A percentile compares a stretch with the other conserved stretches of the same genome.
Evolutionary conservation across 1,284 basidiomycete species (phyloP).

Genomic region (Tilletia horrida): DNA sequence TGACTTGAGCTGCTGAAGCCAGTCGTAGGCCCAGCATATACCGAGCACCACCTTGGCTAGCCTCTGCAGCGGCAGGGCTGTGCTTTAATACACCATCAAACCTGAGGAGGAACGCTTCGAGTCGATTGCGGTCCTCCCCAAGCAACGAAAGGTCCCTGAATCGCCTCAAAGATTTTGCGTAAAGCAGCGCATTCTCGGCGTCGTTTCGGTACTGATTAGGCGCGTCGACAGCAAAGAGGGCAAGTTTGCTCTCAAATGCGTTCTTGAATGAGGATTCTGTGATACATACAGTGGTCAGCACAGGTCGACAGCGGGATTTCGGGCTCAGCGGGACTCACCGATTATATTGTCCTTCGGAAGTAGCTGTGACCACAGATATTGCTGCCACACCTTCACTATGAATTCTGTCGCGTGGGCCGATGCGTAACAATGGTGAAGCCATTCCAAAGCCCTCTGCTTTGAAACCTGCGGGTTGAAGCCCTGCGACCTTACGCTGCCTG

Average conservation of each 20-base stretch:
- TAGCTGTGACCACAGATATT: not conserved
- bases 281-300: not conserved
- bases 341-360: not conserved
- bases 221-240: slow-evolving; percentile 11
- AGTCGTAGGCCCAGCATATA: slow-evolving; percentile 3
- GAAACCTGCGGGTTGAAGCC: not conserved
- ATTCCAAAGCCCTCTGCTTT: not conserved
- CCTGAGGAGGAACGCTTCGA: not conserved
- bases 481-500: too few species aligned
- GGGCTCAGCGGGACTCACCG: not conserved
- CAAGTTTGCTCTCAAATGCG: not conserved
- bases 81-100: too few species aligned
- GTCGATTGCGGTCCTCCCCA: not conserved
- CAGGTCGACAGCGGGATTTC: not conserved
- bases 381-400: not conserved
- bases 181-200: not conserved
- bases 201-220: slow-evolving; percentile 10
- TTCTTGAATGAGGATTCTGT: not conserved
- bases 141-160: too few species aligned
- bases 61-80: not conserved
- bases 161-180: not conserved
- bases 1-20: not conserved
- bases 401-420: not conserved
- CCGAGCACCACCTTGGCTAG: not conserved
- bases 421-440: not conserved